Conservation (phyloP, 2,329 filamentous ascomycete genomes). For the Teratosphaeria viscida region DNA sequence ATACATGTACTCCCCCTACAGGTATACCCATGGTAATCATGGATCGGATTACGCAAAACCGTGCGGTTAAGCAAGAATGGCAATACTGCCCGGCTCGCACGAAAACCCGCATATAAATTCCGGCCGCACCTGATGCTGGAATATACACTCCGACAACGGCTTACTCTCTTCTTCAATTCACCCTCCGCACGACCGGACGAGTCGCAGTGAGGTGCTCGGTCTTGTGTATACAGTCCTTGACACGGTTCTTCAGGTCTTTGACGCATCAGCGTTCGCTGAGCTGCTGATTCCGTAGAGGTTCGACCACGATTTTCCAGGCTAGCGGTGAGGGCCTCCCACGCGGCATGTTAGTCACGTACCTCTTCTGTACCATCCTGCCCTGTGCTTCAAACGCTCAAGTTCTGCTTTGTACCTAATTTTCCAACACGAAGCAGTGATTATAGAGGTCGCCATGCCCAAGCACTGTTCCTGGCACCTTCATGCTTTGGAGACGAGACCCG, state of each 20-base stretch:
- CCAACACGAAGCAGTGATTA: too few species aligned
- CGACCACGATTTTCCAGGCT: constrained; percentile 67
- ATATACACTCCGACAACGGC: constrained; percentile 61
- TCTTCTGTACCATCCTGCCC: too few species aligned
- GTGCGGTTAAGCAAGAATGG: constrained; percentile 73
- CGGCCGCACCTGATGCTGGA: constrained; percentile 58
- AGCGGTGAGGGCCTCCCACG: constrained; percentile 71
- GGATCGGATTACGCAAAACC: constrained; percentile 6
- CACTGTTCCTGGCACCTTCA: too few species aligned
- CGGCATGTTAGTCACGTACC: constrained; percentile 54
- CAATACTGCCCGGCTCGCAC: constrained; percentile 67
- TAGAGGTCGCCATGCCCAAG: too few species aligned
- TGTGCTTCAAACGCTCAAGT: too few species aligned
- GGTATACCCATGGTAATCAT: constrained; percentile 5
- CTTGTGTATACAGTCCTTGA: constrained; percentile 57
- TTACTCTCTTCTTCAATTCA: constrained; percentile 79
- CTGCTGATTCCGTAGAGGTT: constrained; percentile 53
- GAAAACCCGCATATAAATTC: constrained; percentile 65
- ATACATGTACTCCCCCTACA: constrained; percentile 2
- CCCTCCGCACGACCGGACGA: constrained; percentile 65
- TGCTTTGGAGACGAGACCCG: too few species aligned
- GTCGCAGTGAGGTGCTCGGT: constrained; percentile 62
- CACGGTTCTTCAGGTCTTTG: constrained; percentile 26
- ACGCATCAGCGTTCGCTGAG: constrained; percentile 48
- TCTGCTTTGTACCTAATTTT: too few species aligned